Conservation (phyloP, 257 asterid genomes). For the Fraxinus excelsior region DNA sequence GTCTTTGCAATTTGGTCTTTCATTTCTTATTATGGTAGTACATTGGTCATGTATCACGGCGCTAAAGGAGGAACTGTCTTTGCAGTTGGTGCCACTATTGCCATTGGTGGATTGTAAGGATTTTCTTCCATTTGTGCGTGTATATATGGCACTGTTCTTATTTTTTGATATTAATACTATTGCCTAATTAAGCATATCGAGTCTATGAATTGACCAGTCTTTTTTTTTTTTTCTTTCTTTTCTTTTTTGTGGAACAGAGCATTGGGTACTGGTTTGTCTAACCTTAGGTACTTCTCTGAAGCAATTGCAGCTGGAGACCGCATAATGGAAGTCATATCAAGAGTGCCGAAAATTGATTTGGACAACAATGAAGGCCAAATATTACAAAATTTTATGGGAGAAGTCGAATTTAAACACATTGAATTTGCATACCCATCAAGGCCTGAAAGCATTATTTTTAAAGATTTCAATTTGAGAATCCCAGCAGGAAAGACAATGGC, state of each 20-base stretch:
- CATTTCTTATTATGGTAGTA: slow-evolving; percentile 80
- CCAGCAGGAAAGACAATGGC: slow-evolving; percentile 85
- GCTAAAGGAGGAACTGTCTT: slow-evolving; percentile 82
- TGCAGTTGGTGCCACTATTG: slow-evolving; percentile 81
- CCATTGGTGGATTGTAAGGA: slow-evolving; percentile 89
- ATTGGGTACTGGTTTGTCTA: slow-evolving; percentile 79
- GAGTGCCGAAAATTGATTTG: slow-evolving; percentile 79
- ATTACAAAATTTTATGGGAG: slow-evolving; percentile 54
- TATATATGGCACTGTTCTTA: too few species aligned
- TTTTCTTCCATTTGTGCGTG: neutral
- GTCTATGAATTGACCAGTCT: neutral
- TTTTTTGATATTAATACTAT: neutral
- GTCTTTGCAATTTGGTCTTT: slow-evolving; percentile 86
- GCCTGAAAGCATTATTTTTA: slow-evolving; percentile 65
- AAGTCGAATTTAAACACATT: slow-evolving; percentile 62
- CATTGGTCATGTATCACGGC: slow-evolving; percentile 79
- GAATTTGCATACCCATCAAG: slow-evolving; percentile 79
- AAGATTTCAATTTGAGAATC: slow-evolving; percentile 58
- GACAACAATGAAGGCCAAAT: slow-evolving; percentile 66
- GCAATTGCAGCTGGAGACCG: slow-evolving; percentile 83
- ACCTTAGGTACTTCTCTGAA: slow-evolving; percentile 68
- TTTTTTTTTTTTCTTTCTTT: too few species aligned
- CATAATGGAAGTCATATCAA: slow-evolving; percentile 54
- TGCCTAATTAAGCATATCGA: neutral
- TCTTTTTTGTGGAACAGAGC: slow-evolving; percentile 41